Percentiles rank a stretch among this genome's conserved stretches.
Conservation (phyloP, 371 early-diverging fungal species). For the Apophysomyces sp. region DNA sequence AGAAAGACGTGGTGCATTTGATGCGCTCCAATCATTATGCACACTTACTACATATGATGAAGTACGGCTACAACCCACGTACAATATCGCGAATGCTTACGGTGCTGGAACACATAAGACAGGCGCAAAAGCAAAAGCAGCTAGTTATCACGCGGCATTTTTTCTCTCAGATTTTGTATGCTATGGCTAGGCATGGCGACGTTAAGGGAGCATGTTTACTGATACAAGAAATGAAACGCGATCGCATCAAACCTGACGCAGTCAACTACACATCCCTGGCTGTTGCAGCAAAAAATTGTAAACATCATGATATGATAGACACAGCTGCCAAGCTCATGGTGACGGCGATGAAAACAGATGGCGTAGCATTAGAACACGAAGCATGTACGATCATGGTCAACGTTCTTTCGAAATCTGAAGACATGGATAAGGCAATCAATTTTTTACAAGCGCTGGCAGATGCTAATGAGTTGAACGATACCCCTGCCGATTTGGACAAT, state of each 20-base stretch:
- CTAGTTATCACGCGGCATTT: conserved; percentile 9
- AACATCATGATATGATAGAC: background rate
- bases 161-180: conserved; percentile 36
- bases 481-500: background rate
- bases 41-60: conserved; percentile 33
- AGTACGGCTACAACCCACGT: conserved; percentile 16
- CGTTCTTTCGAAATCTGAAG: conserved; percentile 15
- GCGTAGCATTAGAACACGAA: conserved; percentile 13
- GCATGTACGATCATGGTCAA: conserved; percentile 31
- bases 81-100: conserved; percentile 18
- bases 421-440: conserved; percentile 14
- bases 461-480: background rate
- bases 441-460: conserved; percentile 31
- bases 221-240: conserved; percentile 14
- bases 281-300: conserved; percentile 15
- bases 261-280: conserved; percentile 38
- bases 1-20: conserved; percentile 17
- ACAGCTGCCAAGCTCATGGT: conserved; percentile 18
- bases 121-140: conserved; percentile 5
- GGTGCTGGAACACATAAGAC: conserved; percentile 30
- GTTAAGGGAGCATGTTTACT: conserved; percentile 20
- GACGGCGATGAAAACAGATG: conserved; percentile 18
- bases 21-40: conserved; percentile 40
- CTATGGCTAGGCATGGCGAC: conserved; percentile 28
- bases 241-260: conserved; percentile 6